Evolutionary conservation across 345 rosid species (phyloP).

Genomic region (Jatropha curcas): DNA sequence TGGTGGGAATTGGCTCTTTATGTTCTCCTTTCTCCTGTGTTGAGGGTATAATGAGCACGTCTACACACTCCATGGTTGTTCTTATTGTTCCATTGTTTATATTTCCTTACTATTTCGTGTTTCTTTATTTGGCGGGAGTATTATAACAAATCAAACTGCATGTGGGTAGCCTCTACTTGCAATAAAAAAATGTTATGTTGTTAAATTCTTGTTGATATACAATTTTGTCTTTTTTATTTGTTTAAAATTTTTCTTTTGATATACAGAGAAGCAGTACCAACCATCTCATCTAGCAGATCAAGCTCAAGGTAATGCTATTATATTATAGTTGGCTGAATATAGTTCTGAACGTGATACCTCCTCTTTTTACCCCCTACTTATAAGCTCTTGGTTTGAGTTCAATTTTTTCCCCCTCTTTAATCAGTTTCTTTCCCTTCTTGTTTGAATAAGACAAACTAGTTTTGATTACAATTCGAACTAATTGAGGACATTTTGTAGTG

Average conservation of each 20-base stretch:
- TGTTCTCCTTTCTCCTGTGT: neutral
- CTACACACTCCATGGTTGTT: neutral
- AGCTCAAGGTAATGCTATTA: constrained; percentile 44
- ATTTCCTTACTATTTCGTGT: neutral
- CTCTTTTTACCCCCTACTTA: neutral
- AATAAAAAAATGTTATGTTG: neutral
- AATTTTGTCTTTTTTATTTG: neutral
- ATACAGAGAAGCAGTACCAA: constrained; percentile 50
- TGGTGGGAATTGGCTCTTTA: neutral
- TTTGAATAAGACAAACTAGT: no score
- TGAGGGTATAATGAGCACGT: no score
- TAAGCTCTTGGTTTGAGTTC: no score
- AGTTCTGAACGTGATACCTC: no score
- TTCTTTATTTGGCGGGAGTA: neutral
- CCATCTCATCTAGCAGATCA: constrained; percentile 33
- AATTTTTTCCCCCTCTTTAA: no score
- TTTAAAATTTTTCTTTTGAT: constrained; percentile 6
- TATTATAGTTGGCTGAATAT: no score
- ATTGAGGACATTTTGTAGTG: neutral
- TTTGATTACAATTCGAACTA: neutral
- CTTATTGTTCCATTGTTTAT: neutral
- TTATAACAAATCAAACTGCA: neutral
- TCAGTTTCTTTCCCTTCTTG: no score
- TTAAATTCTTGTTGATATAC: neutral
- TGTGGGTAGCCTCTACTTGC: neutral